Percentiles rank a stretch among this genome's conserved stretches.
Evolutionary conservation across 2,329 filamentous ascomycete species (phyloP).

Genomic region (Plenodomus biglobosus): DNA sequence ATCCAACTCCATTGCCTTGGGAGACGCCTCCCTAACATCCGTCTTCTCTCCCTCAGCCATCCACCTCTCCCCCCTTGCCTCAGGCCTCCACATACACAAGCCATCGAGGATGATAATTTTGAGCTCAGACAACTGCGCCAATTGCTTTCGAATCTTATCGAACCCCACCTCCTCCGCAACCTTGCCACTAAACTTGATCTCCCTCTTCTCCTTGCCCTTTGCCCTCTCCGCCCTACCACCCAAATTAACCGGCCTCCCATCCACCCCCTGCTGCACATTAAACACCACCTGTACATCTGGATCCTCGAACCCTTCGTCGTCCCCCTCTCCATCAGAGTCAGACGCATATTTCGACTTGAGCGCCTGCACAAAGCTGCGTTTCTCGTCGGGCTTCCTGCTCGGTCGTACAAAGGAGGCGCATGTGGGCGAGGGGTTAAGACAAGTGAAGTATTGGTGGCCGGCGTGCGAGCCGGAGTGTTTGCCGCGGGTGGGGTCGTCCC

Average conservation of each 20-base stretch:
- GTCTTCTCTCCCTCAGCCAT: slow-evolving; percentile 23
- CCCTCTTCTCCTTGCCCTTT: slow-evolving; percentile 29
- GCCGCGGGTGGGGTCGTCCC: slow-evolving; percentile 83
- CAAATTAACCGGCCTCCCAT: slow-evolving; percentile 20
- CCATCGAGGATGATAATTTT: slow-evolving; percentile 81
- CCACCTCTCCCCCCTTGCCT: slow-evolving; percentile 27
- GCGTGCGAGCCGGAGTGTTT: slow-evolving; percentile 88
- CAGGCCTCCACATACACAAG: slow-evolving; percentile 58
- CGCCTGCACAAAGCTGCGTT: slow-evolving; percentile 75
- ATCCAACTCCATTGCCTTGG: slow-evolving; percentile 72
- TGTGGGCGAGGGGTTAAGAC: slow-evolving; percentile 63
- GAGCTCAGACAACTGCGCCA: slow-evolving; percentile 76
- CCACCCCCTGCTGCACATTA: slow-evolving; percentile 20
- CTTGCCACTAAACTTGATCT: slow-evolving; percentile 76
- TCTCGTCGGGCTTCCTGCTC: slow-evolving; percentile 66
- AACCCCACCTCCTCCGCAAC: slow-evolving; percentile 93
- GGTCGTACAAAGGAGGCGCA: slow-evolving; percentile 87
- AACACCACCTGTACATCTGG: slow-evolving; percentile 36
- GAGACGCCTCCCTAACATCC: slow-evolving; percentile 60
- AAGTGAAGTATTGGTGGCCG: slow-evolving; percentile 55
- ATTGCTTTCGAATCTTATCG: slow-evolving; percentile 81
- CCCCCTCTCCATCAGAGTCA: slow-evolving; percentile 19
- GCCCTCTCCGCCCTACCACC: slow-evolving; percentile 4
- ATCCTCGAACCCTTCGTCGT: slow-evolving; percentile 39
- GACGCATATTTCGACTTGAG: slow-evolving; percentile 81